Evolutionary conservation across 164 flowering plant species (phyloP), one percentile per base, ranked within the genome.

Genomic region (Vitis labrusca): DNA sequence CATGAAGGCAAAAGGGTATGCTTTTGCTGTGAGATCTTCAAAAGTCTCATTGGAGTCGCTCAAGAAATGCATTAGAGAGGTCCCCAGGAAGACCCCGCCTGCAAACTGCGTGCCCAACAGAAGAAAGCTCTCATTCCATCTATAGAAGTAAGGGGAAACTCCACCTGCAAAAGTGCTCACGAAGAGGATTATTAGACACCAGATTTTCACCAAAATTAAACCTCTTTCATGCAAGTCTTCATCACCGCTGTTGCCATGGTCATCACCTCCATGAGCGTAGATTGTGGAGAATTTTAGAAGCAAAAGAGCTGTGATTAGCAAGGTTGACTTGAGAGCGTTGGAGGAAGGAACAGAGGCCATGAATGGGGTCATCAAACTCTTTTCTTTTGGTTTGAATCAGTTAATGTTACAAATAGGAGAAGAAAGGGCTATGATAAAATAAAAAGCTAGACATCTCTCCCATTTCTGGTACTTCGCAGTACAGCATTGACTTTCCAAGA

Each of bases 101-200:
- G 97, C 92, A 56, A 94, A 92, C 67, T 90, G 97, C 10, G 96
- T 92, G 0, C 97, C 98, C 62, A 90, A 49, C 0, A 89, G 72
- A 2, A 94, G 89, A 73, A 94, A 90, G 52, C 69, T 77, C 72
- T 89, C 94, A 71, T 92, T 89, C 97, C 97, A 94, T 61, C 88
- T 49, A 71, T 61, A 86, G 61, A 90, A 92, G 71, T 90, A 90
- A 1, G 98, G 96, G 2, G 96, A 91, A 10, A 94, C 77, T 0
- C 97, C 97, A 6, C 88, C 91, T 1, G 75, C 82, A 56, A 94
- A 92, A 1, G 96, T 90, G 77, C 74, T 74, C 19, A 89, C 81
- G 0, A 94, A 75, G 11, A 94, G 70, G 30, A 94, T 86, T 44
- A 90, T 73, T 17, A 90, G 75, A 65, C 97, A 91, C 84, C 85